Evolutionary conservation across 257 asterid genomes (phyloP).

Genomic region (Hygrophila difformis): DNA sequence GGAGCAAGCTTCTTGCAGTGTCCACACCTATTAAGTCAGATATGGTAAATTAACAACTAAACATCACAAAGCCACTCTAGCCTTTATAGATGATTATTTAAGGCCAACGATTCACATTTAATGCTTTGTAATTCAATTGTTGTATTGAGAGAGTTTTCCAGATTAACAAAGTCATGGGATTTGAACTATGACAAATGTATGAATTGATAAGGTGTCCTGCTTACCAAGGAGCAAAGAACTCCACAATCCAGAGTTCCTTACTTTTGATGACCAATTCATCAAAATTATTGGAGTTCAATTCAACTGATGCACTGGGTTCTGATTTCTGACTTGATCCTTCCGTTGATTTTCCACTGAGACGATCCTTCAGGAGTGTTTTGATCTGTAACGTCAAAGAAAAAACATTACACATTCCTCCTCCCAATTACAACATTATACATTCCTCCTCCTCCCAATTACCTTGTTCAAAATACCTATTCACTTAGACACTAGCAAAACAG

Average conservation of each 20-base stretch:
- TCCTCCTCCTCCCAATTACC: slow-evolving; percentile 6
- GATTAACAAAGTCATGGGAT: too few species aligned
- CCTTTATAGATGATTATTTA: neutral
- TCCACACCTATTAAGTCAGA: slow-evolving; percentile 69
- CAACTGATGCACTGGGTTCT: slow-evolving; percentile 81
- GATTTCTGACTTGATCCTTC: slow-evolving; percentile 82
- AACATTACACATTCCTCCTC: neutral
- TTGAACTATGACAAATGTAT: neutral
- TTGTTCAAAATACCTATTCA: slow-evolving; percentile 6
- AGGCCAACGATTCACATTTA: neutral
- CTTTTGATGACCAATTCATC: slow-evolving; percentile 82
- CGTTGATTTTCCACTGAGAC: slow-evolving; percentile 69
- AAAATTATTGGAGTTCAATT: slow-evolving; percentile 72
- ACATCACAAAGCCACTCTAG: neutral
- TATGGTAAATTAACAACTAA: neutral
- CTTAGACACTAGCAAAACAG: slow-evolving; percentile 13
- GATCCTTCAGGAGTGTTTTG: slow-evolving; percentile 67
- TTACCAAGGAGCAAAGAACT: slow-evolving; percentile 98
- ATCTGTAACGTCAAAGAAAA: slow-evolving; percentile 31
- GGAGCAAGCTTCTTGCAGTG: slow-evolving; percentile 99
- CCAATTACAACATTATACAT: neutral
- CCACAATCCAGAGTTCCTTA: slow-evolving; percentile 94
- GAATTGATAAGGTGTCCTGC: slow-evolving; percentile 17
- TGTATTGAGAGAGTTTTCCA: too few species aligned
- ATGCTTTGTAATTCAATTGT: neutral